phyloP scores from a whole-genome alignment of 2,329 filamentous ascomycete genomes.

The Chrysoporthe puriensis region DNA sequence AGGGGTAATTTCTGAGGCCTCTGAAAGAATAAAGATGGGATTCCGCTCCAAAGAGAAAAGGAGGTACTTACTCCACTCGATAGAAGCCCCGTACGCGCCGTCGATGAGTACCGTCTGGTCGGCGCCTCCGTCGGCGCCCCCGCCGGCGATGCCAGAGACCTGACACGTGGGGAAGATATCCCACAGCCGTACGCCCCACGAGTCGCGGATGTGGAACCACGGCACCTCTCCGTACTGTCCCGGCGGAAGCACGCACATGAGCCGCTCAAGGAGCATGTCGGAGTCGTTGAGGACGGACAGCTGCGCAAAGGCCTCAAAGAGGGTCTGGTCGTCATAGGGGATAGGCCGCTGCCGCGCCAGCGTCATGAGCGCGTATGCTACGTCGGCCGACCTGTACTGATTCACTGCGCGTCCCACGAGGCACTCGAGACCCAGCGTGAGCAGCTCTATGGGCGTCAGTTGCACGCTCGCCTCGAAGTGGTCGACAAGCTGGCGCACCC shows the following conservation, averaged over 20 bases:
- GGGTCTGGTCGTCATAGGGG: slow-evolving; percentile 43
- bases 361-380: slow-evolving; percentile 52
- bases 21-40: no score
- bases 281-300: slow-evolving; percentile 51
- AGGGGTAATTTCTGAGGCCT: no score
- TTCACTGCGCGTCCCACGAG: slow-evolving; percentile 43
- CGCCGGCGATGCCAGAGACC: slow-evolving; percentile 42
- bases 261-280: slow-evolving; percentile 47
- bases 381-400: slow-evolving; percentile 43
- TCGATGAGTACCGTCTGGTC: slow-evolving; percentile 47
- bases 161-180: slow-evolving; percentile 47
- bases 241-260: slow-evolving; percentile 47
- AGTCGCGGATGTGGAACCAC: slow-evolving; percentile 47
- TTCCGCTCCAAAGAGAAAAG: no score
- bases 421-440: slow-evolving; percentile 37
- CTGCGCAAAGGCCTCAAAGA: slow-evolving; percentile 51
- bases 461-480: slow-evolving; percentile 48
- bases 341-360: slow-evolving; percentile 45
- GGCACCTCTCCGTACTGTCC: slow-evolving; percentile 32
- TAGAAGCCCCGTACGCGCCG: slow-evolving; percentile 39
- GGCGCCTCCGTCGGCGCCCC: slow-evolving; percentile 33
- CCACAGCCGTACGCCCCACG: slow-evolving; percentile 46
- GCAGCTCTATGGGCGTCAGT: slow-evolving; percentile 45
- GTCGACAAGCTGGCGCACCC: slow-evolving; percentile 47
- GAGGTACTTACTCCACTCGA: slow-evolving; percentile 41